phyloP scores from a whole-genome alignment of 306 rosid species.

The Pterocarpus macrocarpus region DNA sequence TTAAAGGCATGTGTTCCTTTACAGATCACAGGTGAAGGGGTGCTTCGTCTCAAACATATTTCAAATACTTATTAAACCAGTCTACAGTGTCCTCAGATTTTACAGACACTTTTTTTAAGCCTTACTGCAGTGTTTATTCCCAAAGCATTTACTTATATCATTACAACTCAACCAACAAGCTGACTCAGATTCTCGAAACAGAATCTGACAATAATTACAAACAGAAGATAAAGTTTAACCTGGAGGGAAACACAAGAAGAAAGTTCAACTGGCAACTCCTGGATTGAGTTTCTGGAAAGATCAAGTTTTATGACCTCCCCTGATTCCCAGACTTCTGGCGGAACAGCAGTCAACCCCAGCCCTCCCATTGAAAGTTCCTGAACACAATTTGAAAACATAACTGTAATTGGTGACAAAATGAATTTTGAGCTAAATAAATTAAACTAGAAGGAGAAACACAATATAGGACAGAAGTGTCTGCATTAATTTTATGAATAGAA shows the following conservation, averaged over 20 bases:
- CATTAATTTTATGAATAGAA: constrained; percentile 7
- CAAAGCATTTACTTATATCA: neutral
- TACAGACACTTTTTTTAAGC: neutral
- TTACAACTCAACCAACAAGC: constrained; percentile 23
- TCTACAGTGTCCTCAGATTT: constrained; percentile 15
- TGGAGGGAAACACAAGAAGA: constrained; percentile 79
- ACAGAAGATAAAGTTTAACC: constrained; percentile 56
- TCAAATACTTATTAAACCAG: constrained; percentile 29
- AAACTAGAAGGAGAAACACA: constrained; percentile 4
- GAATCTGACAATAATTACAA: constrained; percentile 32
- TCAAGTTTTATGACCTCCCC: constrained; percentile 74
- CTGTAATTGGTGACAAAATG: constrained; percentile 24
- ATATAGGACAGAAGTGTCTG: neutral
- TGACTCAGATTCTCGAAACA: constrained; percentile 10
- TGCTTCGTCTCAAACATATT: constrained; percentile 11
- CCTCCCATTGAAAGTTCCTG: constrained; percentile 93
- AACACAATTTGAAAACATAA: constrained; percentile 42
- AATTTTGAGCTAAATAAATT: constrained; percentile 26
- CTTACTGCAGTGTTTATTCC: constrained; percentile 13
- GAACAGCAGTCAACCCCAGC: constrained; percentile 76
- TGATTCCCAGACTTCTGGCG: constrained; percentile 87
- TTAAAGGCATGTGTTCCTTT: constrained; percentile 6
- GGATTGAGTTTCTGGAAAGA: constrained; percentile 84
- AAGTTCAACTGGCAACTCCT: constrained; percentile 86
- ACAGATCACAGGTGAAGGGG: neutral